phyloP scores from a whole-genome alignment of 2,329 filamentous ascomycete genomes.

The Myriosclerotinia curreyana region DNA sequence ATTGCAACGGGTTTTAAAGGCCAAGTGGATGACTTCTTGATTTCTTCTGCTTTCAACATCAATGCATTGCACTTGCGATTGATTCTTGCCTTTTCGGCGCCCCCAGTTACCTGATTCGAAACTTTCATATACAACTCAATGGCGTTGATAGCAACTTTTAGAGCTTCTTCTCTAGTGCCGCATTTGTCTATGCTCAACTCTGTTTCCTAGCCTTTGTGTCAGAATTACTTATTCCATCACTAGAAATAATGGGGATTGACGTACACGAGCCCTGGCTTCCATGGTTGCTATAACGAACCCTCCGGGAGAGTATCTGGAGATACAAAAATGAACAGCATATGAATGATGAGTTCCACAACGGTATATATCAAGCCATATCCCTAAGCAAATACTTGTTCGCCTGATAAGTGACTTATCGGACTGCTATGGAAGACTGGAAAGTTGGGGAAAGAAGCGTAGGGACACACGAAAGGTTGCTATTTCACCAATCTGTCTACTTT shows the following conservation, averaged over 20 bases:
- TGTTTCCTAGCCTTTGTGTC: constrained; percentile 46
- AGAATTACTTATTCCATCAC: constrained; percentile 24
- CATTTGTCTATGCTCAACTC: constrained; percentile 52
- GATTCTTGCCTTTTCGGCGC: constrained; percentile 64
- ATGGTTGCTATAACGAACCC: constrained; percentile 31
- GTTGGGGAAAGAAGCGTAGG: not conserved
- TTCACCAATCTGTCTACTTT: not conserved
- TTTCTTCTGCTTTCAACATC: constrained; percentile 68
- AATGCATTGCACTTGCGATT: constrained; percentile 67
- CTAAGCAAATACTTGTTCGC: not conserved
- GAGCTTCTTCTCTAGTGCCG: constrained; percentile 58
- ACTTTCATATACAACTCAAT: constrained; percentile 82
- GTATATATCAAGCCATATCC: constrained; percentile 8
- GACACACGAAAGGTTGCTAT: not conserved
- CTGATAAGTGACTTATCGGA: constrained; percentile 6
- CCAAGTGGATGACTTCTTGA: constrained; percentile 54
- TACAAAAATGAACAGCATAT: not conserved
- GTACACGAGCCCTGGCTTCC: constrained; percentile 49
- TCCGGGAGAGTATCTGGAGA: not conserved
- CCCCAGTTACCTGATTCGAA: constrained; percentile 56
- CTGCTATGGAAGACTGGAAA: not conserved
- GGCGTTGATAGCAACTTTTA: constrained; percentile 71
- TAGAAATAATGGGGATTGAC: constrained; percentile 4
- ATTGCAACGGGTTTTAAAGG: constrained; percentile 28
- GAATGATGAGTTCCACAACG: not conserved